Conservation (phyloP, 1,284 basidiomycete genomes). For the Microbotryomycetes sp. region DNA sequence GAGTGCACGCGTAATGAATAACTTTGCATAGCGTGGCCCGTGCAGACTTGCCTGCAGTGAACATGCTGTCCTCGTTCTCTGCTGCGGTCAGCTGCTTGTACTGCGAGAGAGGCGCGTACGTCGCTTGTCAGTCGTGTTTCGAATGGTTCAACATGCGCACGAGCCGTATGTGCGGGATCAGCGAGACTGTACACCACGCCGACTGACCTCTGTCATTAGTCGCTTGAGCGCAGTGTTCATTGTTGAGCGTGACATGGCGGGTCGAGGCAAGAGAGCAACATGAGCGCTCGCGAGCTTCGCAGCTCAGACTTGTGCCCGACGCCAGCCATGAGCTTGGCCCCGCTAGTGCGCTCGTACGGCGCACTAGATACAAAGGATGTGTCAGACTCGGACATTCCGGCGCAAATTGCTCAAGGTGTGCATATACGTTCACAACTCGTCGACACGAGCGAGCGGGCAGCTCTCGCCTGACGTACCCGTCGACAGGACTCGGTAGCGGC, state of each 20-base stretch:
- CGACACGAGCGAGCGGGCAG: background rate
- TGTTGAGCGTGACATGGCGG: conserved; percentile 7
- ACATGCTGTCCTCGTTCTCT: conserved; percentile 86
- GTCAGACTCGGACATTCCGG: conserved; percentile 1
- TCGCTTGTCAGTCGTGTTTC: background rate
- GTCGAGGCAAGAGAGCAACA: background rate
- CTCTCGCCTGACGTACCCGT: background rate
- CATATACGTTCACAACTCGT: background rate
- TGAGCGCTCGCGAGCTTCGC: background rate
- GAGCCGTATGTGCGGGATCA: conserved; percentile 45
- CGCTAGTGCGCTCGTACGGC: conserved; percentile 9
- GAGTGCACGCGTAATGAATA: no score
- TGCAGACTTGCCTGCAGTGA: conserved; percentile 71
- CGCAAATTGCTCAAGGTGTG: conserved; percentile 14
- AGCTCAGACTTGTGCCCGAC: no score
- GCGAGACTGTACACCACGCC: background rate
- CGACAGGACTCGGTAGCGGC: conserved; percentile 2
- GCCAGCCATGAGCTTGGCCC: background rate
- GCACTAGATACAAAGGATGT: conserved; percentile 1
- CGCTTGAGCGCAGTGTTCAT: conserved; percentile 31
- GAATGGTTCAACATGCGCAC: background rate
- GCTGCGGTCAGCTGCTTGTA: conserved; percentile 36
- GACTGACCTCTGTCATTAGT: conserved; percentile 34
- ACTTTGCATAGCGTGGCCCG: no score
- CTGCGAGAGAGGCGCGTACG: conserved; percentile 25